Conservation (phyloP, 1,284 basidiomycete species). For the Fomitopsis palustris region DNA sequence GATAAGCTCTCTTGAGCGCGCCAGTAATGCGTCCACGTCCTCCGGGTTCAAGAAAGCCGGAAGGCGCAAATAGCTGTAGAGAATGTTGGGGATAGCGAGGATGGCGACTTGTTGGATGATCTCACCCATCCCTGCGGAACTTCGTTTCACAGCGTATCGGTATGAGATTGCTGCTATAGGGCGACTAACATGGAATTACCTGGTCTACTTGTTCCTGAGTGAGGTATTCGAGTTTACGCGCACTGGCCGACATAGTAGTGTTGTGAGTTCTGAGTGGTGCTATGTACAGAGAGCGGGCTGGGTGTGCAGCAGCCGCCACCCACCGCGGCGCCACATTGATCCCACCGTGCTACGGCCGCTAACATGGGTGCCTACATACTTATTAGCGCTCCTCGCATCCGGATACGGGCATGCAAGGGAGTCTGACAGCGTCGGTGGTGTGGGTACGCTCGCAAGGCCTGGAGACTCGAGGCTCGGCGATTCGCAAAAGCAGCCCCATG, state of each 20-base stretch:
- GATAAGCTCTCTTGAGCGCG: slow-evolving; percentile 70
- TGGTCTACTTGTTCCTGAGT: slow-evolving; percentile 49
- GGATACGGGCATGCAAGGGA: too few relatives aligned
- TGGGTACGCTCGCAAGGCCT: too few relatives aligned
- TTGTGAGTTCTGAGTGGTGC: not conserved
- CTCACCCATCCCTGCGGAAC: slow-evolving; percentile 51
- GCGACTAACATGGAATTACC: slow-evolving; percentile 28
- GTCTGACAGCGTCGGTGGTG: not conserved
- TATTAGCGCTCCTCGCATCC: too few relatives aligned
- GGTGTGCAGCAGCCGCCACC: too few relatives aligned
- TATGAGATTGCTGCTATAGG: not conserved
- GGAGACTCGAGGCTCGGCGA: too few relatives aligned
- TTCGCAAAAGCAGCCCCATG: too few relatives aligned
- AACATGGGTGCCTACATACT: too few relatives aligned
- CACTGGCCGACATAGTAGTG: not conserved
- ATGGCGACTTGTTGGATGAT: not conserved
- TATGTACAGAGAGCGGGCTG: too few relatives aligned
- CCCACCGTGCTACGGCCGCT: too few relatives aligned
- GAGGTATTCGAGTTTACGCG: slow-evolving; percentile 35
- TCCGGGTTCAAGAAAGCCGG: slow-evolving; percentile 65
- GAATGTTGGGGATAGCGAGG: not conserved
- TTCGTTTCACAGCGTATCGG: slow-evolving; percentile 15
- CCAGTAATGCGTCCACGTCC: slow-evolving; percentile 62
- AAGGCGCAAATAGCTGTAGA: slow-evolving; percentile 72
- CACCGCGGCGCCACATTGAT: too few relatives aligned